phyloP scores from a whole-genome alignment of 2,329 filamentous ascomycete species.

The Neoscytalidium dimidiatum region DNA sequence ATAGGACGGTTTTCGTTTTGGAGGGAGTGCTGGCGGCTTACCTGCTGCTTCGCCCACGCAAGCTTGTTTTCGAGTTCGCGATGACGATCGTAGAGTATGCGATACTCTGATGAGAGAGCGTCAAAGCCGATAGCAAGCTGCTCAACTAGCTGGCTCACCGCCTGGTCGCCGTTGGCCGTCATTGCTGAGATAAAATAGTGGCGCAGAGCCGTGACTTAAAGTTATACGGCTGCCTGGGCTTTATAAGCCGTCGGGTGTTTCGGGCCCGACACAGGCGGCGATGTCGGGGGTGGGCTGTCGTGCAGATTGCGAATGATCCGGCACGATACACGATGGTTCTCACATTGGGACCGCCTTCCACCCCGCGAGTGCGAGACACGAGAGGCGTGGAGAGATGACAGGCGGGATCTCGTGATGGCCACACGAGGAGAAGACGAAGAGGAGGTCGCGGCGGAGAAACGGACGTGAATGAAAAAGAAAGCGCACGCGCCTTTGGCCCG shows the following conservation, averaged over 20 bases:
- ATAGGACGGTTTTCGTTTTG: not conserved
- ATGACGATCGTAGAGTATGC: constrained; percentile 46
- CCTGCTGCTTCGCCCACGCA: constrained; percentile 51
- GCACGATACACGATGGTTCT: constrained; percentile 3
- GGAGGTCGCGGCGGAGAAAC: not conserved
- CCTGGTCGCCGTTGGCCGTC: constrained; percentile 13
- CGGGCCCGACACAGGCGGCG: constrained; percentile 9
- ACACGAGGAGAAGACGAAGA: not conserved
- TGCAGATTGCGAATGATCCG: constrained; percentile 11
- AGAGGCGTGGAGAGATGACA: not conserved
- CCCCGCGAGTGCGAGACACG: constrained; percentile 8
- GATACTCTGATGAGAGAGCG: constrained; percentile 49
- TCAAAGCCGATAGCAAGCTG: constrained; percentile 50
- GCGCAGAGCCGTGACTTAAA: not conserved
- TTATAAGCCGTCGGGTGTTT: constrained; percentile 18
- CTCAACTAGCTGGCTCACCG: constrained; percentile 38
- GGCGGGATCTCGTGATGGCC: constrained; percentile 9
- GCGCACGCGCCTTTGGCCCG: not conserved
- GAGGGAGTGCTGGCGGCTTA: constrained; percentile 31
- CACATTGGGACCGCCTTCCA: constrained; percentile 16
- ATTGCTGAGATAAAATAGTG: constrained; percentile 6
- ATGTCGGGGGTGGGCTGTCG: constrained; percentile 7
- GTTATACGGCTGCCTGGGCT: constrained; percentile 15
- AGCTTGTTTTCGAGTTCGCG: constrained; percentile 50
- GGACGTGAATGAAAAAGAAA: constrained; percentile 5